A percentile compares a stretch with the other conserved stretches of the same genome.
phyloP scores from a whole-genome alignment of 1,284 basidiomycete species.

The Coniferiporia sulphurascens region DNA sequence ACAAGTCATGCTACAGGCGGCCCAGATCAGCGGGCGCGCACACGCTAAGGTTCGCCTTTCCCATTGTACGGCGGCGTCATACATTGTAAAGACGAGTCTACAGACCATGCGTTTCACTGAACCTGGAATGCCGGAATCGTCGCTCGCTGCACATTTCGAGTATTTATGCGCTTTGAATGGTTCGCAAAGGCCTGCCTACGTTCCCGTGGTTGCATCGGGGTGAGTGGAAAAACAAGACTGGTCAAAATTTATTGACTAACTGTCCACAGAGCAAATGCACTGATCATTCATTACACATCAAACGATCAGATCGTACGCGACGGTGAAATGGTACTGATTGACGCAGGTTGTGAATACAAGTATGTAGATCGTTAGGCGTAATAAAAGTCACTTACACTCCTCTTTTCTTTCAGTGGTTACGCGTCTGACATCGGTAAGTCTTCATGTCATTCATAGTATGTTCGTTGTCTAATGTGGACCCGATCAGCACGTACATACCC shows the following conservation, averaged over 20 bases:
- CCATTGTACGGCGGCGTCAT: background rate
- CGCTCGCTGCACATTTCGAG: slow-evolving; percentile 83
- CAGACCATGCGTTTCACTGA: slow-evolving; percentile 82
- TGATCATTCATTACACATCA: slow-evolving; percentile 89
- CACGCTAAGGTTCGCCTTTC: slow-evolving; percentile 59
- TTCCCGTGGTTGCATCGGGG: slow-evolving; percentile 94
- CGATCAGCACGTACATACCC: slow-evolving; percentile 82
- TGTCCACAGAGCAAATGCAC: slow-evolving; percentile 63
- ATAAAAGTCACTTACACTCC: background rate
- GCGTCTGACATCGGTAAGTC: slow-evolving; percentile 88
- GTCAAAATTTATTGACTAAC: slow-evolving; percentile 17
- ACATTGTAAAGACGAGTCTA: background rate
- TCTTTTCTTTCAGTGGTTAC: slow-evolving; percentile 65
- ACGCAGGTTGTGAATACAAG: slow-evolving; percentile 89
- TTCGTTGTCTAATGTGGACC: background rate
- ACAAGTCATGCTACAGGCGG: slow-evolving; percentile 65
- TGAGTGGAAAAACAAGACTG: slow-evolving; percentile 31
- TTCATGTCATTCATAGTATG: background rate
- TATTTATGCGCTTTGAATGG: slow-evolving; percentile 79
- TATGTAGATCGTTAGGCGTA: slow-evolving; percentile 33
- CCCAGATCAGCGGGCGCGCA: slow-evolving; percentile 70
- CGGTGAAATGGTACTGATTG: slow-evolving; percentile 81
- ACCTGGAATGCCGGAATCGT: slow-evolving; percentile 67
- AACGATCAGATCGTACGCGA: slow-evolving; percentile 76
- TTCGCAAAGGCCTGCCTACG: slow-evolving; percentile 83